phyloP scores from a whole-genome alignment of 169 alveolate species.

The Perkinsus chesapeaki region DNA sequence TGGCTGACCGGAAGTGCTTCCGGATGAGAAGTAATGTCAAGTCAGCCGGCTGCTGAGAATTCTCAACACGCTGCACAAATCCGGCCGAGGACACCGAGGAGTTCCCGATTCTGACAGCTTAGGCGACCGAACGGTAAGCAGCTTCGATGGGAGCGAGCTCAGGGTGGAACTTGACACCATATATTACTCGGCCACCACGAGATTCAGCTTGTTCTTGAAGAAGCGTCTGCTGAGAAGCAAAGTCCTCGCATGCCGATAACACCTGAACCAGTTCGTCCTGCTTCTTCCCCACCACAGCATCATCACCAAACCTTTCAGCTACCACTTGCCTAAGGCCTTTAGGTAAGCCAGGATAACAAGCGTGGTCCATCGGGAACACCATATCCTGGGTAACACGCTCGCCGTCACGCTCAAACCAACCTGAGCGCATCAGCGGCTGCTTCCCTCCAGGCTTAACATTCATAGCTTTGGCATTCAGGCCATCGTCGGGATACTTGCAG shows the following conservation, averaged over 20 bases:
- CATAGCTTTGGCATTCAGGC: neutral
- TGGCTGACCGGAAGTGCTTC: neutral
- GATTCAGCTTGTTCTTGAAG: neutral
- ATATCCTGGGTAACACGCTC: neutral
- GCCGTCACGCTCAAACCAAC: neutral
- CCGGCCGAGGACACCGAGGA: neutral
- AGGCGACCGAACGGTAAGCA: neutral
- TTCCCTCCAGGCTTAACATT: neutral
- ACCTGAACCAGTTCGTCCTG: neutral
- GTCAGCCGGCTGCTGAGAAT: neutral
- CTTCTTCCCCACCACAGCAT: neutral
- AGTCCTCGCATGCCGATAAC: neutral
- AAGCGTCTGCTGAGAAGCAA: neutral
- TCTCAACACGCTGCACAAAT: neutral
- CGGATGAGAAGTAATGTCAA: neutral
- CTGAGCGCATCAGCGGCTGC: neutral
- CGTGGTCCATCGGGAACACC: neutral
- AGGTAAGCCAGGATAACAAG: neutral
- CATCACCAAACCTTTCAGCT: neutral
- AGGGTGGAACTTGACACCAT: neutral
- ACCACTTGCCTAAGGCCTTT: neutral
- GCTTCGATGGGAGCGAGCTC: neutral
- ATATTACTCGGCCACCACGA: neutral
- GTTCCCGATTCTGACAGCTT: neutral
- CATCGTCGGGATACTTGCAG: constrained; percentile 1